phyloP scores from a whole-genome alignment of 495 filamentous ascomycete genomes.

The Neurospora sublineolata region DNA sequence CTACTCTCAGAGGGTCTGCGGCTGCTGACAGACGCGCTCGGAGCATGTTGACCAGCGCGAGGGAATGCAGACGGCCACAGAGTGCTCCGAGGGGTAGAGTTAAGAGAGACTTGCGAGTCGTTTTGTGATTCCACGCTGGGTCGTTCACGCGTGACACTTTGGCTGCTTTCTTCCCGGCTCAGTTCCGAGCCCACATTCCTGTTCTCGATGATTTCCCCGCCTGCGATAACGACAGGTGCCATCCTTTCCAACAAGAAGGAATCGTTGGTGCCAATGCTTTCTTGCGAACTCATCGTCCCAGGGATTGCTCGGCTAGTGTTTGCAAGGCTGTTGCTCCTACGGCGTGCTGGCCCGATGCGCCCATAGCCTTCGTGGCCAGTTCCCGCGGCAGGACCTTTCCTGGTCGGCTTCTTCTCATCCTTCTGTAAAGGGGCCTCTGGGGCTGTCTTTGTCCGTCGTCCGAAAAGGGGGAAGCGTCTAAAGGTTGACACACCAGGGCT shows the following conservation, averaged over 20 bases:
- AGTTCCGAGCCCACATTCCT: constrained; percentile 43
- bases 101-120: constrained; percentile 28
- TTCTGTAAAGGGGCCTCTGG: constrained; percentile 38
- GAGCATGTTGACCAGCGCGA: constrained; percentile 7
- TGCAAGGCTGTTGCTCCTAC: constrained; percentile 46
- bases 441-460: constrained; percentile 58
- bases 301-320: constrained; percentile 32
- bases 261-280: constrained; percentile 36
- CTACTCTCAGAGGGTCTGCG: constrained; percentile 41
- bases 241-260: constrained; percentile 60
- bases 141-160: constrained; percentile 39
- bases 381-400: constrained; percentile 81
- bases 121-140: constrained; percentile 41
- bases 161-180: constrained; percentile 49
- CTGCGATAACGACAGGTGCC: constrained; percentile 77
- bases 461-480: constrained; percentile 64
- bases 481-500: constrained; percentile 35
- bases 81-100: constrained; percentile 27
- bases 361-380: constrained; percentile 97
- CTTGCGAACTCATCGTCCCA: constrained; percentile 37
- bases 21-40: constrained; percentile 13
- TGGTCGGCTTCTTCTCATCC: constrained; percentile 41
- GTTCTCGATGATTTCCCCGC: constrained; percentile 53
- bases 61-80: constrained; percentile 44
- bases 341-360: constrained; percentile 47